Conservation (phyloP, 2,329 filamentous ascomycete species). For the Plenodomus lindquistii region DNA sequence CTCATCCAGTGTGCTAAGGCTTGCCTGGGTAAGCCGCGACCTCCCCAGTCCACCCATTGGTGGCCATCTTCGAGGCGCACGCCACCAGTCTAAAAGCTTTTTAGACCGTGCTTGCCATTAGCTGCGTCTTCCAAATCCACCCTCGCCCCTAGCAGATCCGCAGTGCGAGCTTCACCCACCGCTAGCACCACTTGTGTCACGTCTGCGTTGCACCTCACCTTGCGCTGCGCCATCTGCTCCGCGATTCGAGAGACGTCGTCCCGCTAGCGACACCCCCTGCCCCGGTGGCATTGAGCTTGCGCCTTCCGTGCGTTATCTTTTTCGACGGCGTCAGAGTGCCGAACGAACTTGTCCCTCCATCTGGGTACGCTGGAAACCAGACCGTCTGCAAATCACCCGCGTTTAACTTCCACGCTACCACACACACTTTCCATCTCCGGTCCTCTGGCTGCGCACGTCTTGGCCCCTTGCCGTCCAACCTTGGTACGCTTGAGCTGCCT, state of each 20-base stretch:
- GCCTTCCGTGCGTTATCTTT: constrained; percentile 46
- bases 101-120: constrained; percentile 36
- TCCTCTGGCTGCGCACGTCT: constrained; percentile 42
- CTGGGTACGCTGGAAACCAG: constrained; percentile 41
- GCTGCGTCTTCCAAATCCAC: constrained; percentile 37
- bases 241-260: constrained; percentile 38
- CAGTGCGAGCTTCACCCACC: constrained; percentile 34
- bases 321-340: constrained; percentile 46
- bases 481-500: constrained; percentile 28
- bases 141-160: constrained; percentile 27
- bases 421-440: constrained; percentile 41
- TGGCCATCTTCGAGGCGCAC: constrained; percentile 43
- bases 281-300: constrained; percentile 39
- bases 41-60: constrained; percentile 34
- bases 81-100: constrained; percentile 35
- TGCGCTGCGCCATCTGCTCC: constrained; percentile 40
- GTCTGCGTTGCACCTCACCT: constrained; percentile 39
- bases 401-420: constrained; percentile 51
- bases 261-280: constrained; percentile 29
- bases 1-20: constrained; percentile 43
- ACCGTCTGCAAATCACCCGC: constrained; percentile 56
- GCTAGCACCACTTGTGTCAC: constrained; percentile 44
- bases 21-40: constrained; percentile 34
- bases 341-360: constrained; percentile 44
- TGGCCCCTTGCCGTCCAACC: constrained; percentile 33